Percentiles rank a stretch among this genome's conserved stretches.
Conservation (phyloP, 2,329 filamentous ascomycete species). For the Aspergillus sp. region DNA sequence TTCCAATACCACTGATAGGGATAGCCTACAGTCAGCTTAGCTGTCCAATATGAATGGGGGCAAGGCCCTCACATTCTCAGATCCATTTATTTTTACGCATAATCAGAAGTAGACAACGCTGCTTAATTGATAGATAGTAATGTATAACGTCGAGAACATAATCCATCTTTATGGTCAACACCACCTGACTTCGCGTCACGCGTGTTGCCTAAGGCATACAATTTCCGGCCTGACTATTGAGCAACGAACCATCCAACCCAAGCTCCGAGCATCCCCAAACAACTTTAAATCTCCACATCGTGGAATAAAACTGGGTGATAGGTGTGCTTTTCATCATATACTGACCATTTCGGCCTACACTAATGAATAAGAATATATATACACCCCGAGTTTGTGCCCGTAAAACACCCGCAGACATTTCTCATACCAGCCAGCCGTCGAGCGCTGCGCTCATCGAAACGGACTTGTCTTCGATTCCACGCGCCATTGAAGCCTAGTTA, state of each 20-base stretch:
- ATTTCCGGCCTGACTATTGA: constrained; percentile 9
- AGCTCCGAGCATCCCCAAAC: constrained; percentile 20
- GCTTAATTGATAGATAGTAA: too few relatives aligned
- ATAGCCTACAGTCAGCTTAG: background rate
- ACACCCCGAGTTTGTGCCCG: background rate
- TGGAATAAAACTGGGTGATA: background rate
- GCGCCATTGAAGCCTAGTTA: background rate
- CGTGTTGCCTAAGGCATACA: constrained; percentile 29
- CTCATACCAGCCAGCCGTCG: background rate
- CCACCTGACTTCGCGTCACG: constrained; percentile 36
- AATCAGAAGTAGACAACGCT: background rate
- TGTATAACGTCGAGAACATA: background rate
- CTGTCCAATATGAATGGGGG: background rate
- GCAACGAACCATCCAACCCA: constrained; percentile 6
- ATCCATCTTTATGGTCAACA: background rate
- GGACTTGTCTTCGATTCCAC: background rate
- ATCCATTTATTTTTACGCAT: background rate
- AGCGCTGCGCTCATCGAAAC: background rate
- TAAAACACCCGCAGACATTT: background rate
- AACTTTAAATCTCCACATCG: background rate
- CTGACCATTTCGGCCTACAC: background rate
- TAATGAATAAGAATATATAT: background rate
- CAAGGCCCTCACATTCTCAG: background rate
- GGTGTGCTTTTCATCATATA: background rate
- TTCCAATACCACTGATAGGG: constrained; percentile 2